Conservation (phyloP, 1,284 basidiomycete genomes). For the Thecaphora thlaspeos region DNA sequence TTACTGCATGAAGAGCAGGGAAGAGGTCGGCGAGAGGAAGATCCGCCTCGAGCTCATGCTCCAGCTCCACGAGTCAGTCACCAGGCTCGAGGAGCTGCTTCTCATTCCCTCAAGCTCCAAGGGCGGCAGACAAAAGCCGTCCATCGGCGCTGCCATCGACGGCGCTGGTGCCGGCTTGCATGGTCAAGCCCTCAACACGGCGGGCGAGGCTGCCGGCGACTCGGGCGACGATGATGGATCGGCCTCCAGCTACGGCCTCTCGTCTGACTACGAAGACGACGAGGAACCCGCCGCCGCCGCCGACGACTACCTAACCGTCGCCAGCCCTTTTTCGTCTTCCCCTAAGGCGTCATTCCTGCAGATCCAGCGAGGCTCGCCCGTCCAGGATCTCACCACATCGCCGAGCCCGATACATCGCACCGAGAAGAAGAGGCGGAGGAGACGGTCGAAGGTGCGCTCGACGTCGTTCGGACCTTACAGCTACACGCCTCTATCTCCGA, state of each 20-base stretch:
- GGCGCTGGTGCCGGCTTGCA: too few relatives aligned
- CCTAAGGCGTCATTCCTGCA: too few relatives aligned
- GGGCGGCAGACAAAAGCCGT: conserved; percentile 5
- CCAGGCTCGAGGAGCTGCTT: conserved; percentile 76
- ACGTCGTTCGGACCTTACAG: too few relatives aligned
- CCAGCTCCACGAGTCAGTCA: conserved; percentile 82
- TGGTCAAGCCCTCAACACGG: too few relatives aligned
- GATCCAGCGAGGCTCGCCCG: too few relatives aligned
- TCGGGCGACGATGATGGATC: conserved; percentile 12
- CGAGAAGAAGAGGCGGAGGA: too few relatives aligned
- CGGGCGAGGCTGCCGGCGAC: not conserved
- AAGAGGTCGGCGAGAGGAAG: conserved; percentile 67
- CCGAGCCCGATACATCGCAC: too few relatives aligned
- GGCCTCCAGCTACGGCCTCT: conserved; percentile 20
- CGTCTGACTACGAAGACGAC: conserved; percentile 25
- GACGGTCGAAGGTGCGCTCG: too few relatives aligned
- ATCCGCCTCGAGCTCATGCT: conserved; percentile 77
- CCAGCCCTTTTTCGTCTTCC: too few relatives aligned
- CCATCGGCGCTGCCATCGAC: not conserved
- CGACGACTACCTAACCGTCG: too few relatives aligned
- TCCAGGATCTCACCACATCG: too few relatives aligned
- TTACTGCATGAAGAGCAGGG: conserved; percentile 74
- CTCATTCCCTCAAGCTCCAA: conserved; percentile 64
- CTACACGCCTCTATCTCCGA: too few relatives aligned
- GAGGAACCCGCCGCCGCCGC: conserved; percentile 1